Conservation (phyloP, 108 stramenopile species). For the Ochromonas danica region DNA sequence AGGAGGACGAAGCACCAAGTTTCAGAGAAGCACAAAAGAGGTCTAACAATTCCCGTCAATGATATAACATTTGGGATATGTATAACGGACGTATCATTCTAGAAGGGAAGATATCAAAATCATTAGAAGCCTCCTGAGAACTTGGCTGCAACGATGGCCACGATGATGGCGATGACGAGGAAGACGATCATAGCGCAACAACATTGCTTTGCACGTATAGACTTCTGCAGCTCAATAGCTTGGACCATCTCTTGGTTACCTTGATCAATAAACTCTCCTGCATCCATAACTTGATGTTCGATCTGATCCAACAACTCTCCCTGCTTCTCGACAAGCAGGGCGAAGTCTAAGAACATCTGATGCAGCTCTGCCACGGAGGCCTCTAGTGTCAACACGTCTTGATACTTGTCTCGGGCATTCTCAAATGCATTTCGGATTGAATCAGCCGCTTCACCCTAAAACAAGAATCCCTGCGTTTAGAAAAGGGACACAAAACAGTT, state of each 20-base stretch:
- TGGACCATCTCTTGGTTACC: slow-evolving; percentile 81
- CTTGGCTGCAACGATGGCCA: slow-evolving; percentile 43
- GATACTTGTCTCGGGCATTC: slow-evolving; percentile 92
- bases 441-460: slow-evolving; percentile 78
- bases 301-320: slow-evolving; percentile 97
- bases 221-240: slow-evolving; percentile 82
- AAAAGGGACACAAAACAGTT: no score
- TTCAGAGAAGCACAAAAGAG: no score
- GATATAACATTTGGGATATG: no score
- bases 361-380: slow-evolving; percentile 90
- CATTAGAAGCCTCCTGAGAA: neutral
- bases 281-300: slow-evolving; percentile 87
- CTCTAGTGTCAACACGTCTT: slow-evolving; percentile 94
- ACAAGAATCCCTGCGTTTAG: no score
- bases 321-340: slow-evolving; percentile 95
- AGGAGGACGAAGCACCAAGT: no score
- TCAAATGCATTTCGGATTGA: slow-evolving; percentile 72
- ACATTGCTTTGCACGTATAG: slow-evolving; percentile 90
- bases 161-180: slow-evolving; percentile 55
- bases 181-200: slow-evolving; percentile 64
- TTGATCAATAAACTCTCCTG: slow-evolving; percentile 89
- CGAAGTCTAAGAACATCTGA: slow-evolving; percentile 99
- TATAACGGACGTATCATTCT: no score
- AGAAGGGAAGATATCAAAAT: no score
- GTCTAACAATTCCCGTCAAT: no score